Percentiles rank a stretch among this genome's conserved stretches.
phyloP scores from a whole-genome alignment of 495 filamentous ascomycete genomes.

The Echria macrotheca region DNA sequence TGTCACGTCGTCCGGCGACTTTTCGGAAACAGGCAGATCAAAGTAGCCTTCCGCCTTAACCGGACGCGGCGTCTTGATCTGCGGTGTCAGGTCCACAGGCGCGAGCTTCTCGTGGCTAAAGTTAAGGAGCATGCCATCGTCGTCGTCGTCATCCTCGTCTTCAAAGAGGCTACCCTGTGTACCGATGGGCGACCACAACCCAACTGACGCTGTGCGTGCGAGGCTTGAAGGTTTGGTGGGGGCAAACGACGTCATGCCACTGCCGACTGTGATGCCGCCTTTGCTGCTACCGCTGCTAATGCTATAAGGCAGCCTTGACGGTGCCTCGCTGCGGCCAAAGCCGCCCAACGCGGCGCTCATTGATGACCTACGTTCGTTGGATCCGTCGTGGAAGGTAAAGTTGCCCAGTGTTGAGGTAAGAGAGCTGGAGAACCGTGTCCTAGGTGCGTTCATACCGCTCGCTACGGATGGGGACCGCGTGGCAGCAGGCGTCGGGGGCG shows the following conservation, averaged over 20 bases:
- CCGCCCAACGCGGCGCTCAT: slow-evolving; percentile 28
- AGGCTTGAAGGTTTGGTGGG: slow-evolving; percentile 15
- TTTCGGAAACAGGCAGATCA: not conserved
- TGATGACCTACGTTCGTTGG: slow-evolving; percentile 24
- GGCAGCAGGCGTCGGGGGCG: slow-evolving; percentile 30
- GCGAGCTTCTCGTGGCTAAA: slow-evolving; percentile 30
- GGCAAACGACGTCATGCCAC: slow-evolving; percentile 29
- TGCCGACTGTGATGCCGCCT: slow-evolving; percentile 33
- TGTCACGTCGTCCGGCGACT: not conserved
- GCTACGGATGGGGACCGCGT: slow-evolving; percentile 20
- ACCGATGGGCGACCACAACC: slow-evolving; percentile 32
- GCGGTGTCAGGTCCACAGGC: not conserved
- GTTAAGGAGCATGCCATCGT: slow-evolving; percentile 42
- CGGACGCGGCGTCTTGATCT: not conserved
- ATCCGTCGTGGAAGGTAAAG: slow-evolving; percentile 27
- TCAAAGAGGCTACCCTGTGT: slow-evolving; percentile 17
- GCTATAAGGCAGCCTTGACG: slow-evolving; percentile 1
- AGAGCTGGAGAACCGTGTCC: slow-evolving; percentile 24
- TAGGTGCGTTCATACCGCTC: slow-evolving; percentile 11
- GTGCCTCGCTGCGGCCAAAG: slow-evolving; percentile 20
- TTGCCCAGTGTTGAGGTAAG: slow-evolving; percentile 22
- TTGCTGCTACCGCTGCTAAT: slow-evolving; percentile 9
- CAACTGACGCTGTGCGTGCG: slow-evolving; percentile 24
- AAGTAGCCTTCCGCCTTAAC: not conserved
- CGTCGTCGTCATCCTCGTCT: slow-evolving; percentile 32